Conservation (phyloP, 2,329 filamentous ascomycete genomes). For the Botrytis pseudocinerea region DNA sequence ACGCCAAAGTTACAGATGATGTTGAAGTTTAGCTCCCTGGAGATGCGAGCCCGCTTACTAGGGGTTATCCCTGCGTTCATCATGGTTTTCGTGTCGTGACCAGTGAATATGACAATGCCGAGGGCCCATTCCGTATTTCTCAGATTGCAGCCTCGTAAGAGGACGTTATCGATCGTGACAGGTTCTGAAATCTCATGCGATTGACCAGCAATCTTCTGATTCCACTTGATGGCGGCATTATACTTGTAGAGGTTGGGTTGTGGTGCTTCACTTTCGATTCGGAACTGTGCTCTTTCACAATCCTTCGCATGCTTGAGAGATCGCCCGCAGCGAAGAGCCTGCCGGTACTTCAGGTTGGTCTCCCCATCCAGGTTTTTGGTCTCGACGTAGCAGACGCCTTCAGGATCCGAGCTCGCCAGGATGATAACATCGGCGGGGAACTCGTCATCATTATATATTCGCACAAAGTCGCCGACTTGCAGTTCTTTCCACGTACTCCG, state of each 20-base stretch:
- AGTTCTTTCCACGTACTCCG: constrained; percentile 94
- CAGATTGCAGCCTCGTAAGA: constrained; percentile 89
- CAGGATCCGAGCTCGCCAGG: constrained; percentile 86
- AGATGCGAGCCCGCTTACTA: constrained; percentile 87
- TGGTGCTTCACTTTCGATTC: constrained; percentile 85
- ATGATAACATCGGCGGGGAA: constrained; percentile 92
- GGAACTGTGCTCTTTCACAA: constrained; percentile 85
- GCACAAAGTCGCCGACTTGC: constrained; percentile 92
- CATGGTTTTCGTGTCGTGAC: constrained; percentile 98
- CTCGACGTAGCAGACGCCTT: constrained; percentile 95
- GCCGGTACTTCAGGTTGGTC: constrained; percentile 93
- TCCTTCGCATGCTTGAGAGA: constrained; percentile 84
- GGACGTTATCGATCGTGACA: constrained; percentile 89
- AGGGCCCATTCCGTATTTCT: constrained; percentile 96
- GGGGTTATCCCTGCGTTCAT: constrained; percentile 95
- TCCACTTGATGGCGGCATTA: constrained; percentile 85
- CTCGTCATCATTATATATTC: constrained; percentile 94
- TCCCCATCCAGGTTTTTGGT: constrained; percentile 98
- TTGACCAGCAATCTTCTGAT: constrained; percentile 65
- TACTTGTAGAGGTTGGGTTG: constrained; percentile 96
- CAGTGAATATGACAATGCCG: constrained; percentile 90
- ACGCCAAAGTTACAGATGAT: constrained; percentile 95
- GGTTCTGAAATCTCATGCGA: constrained; percentile 83
- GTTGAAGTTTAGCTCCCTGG: constrained; percentile 93
- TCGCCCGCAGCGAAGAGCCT: constrained; percentile 82